Percentiles rank a stretch among this genome's conserved stretches.
Conservation (phyloP, 1,284 basidiomycete genomes). For the Fomitopsis schrenkii region DNA sequence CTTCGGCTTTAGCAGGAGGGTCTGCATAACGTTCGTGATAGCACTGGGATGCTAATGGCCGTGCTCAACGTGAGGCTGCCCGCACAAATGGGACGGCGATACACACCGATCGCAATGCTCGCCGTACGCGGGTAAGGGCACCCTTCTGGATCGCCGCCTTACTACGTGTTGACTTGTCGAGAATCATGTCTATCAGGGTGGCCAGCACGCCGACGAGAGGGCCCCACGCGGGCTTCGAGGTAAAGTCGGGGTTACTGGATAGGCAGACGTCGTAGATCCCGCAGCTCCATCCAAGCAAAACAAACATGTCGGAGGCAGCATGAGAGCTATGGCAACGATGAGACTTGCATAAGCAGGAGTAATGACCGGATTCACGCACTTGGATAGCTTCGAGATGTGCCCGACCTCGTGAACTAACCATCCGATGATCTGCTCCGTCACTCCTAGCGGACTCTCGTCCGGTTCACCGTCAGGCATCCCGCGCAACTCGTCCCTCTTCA, state of each 20-base stretch:
- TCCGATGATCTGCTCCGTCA: conserved; percentile 65
- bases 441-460: conserved; percentile 43
- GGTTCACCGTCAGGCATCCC: conserved; percentile 34
- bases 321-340: conserved; percentile 41
- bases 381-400: conserved; percentile 46
- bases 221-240: conserved; percentile 42
- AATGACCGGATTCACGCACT: conserved; percentile 34
- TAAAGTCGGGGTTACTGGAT: conserved; percentile 39
- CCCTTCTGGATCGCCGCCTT: conserved; percentile 62
- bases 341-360: conserved; percentile 9
- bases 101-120: conserved; percentile 59
- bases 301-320: conserved; percentile 62
- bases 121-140: conserved; percentile 53
- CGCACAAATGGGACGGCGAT: conserved; percentile 1
- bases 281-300: conserved; percentile 74
- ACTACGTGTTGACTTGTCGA: conserved; percentile 42
- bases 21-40: conserved; percentile 44
- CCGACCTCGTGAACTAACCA: conserved; percentile 70
- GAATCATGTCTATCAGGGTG: conserved; percentile 54
- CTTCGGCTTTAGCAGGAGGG: conserved; percentile 48
- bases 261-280: conserved; percentile 55
- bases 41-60: conserved; percentile 40
- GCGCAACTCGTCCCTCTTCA: conserved; percentile 54
- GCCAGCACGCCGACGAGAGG: conserved; percentile 52
- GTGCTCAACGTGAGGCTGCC: background rate